phyloP scores from a whole-genome alignment of 495 filamentous ascomycete species.

The Neurospora africana region DNA sequence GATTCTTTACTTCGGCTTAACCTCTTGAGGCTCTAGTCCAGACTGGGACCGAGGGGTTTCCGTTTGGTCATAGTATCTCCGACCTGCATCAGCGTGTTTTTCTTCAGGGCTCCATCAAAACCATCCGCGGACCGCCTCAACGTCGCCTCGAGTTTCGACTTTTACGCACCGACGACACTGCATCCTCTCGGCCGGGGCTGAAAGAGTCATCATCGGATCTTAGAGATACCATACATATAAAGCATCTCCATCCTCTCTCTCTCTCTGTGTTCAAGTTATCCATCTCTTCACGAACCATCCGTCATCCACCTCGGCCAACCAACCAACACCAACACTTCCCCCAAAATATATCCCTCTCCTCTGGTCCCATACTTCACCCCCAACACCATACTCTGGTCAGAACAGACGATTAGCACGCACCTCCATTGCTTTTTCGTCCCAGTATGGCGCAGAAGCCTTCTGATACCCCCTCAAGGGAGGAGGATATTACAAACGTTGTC shows the following conservation, averaged over 20 bases:
- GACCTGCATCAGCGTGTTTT: background rate
- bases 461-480: conserved; percentile 15
- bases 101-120: background rate
- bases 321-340: background rate
- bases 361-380: background rate
- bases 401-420: conserved; percentile 38
- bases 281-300: background rate
- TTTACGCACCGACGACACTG: background rate
- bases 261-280: background rate
- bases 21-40: background rate
- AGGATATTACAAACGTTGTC: background rate
- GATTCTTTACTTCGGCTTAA: background rate
- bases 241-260: background rate
- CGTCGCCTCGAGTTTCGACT: background rate
- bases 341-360: background rate
- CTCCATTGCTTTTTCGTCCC: conserved; percentile 42
- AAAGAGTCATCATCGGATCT: background rate
- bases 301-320: background rate
- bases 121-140: background rate
- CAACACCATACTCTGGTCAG: conserved; percentile 10
- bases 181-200: background rate
- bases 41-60: background rate
- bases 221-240: background rate
- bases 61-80: background rate
- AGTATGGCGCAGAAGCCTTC: conserved; percentile 30